Evolutionary conservation across 1,139 yeast genomes (phyloP), one percentile per base, ranked within the genome.

Genomic region (Saccharomyces hybrid): DNA sequence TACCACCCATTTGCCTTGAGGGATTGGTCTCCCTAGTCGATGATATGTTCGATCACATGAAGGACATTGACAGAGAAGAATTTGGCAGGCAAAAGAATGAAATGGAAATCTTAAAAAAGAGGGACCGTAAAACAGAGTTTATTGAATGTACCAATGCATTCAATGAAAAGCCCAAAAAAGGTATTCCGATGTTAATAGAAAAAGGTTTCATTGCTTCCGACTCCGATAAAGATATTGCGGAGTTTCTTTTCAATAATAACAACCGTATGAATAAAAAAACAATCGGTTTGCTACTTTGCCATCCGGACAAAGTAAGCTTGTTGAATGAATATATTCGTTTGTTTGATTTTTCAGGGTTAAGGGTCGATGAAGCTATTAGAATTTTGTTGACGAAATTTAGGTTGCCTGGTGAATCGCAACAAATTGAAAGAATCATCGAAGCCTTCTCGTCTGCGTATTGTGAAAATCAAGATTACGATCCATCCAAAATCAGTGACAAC

Each of bases 361-460:
- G 99, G 63, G 90, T 95, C 1, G 99, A 95, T 70, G 98, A 93
- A 69, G 97, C 97, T 0, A 75, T 95, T 55, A 78, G 99, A 62
- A 79, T 88, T 53, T 71, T 95, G 58, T 76, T 95, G 61, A 86
- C 88, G 53, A 80, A 88, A 14, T 93, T 95, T 67, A 81, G 99
- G 69, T 77, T 95, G 54, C 99, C 99, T 0, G 99, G 99, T 51
- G 99, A 95, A 71, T 85, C 97, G 0, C 98, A 90, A 66, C 96
- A 89, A 68, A 93, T 95, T 68, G 98, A 91, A 69, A 80, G 96
- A 65, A 81, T 93, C 20, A 88, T 95, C 47, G 97, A 91, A 64
- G 77, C 82, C 23, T 93, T 95, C 71, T 91, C 96, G 4, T 84
- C 82, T 49, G 81, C 86, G 59, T 95, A 89, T 70, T 87, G 87